Conservation (phyloP, 345 rosid genomes). For the Brassica incana region DNA sequence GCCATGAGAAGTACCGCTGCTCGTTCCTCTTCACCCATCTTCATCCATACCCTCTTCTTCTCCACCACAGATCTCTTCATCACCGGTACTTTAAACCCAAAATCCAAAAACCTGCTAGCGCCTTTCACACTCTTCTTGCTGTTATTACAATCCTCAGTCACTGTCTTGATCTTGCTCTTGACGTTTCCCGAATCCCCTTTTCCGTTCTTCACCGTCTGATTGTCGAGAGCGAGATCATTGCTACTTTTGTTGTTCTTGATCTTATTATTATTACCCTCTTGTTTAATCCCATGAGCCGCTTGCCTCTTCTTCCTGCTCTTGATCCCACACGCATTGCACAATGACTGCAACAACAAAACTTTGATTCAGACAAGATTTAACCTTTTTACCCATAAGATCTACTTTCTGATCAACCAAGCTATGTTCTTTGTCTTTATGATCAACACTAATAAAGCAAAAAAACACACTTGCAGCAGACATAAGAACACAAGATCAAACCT, state of each 20-base stretch:
- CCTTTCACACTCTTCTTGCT: slow-evolving; percentile 28
- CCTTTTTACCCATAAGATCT: no score
- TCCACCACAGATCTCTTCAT: slow-evolving; percentile 56
- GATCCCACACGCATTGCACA: slow-evolving; percentile 95
- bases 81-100: slow-evolving; percentile 79
- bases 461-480: not conserved
- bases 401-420: not conserved
- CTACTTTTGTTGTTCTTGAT: slow-evolving; percentile 37
- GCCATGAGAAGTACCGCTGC: slow-evolving; percentile 93
- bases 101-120: slow-evolving; percentile 49
- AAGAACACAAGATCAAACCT: slow-evolving; percentile 2
- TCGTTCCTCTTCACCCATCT: slow-evolving; percentile 81
- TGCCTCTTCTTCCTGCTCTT: slow-evolving; percentile 71
- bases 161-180: slow-evolving; percentile 68
- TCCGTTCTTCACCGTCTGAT: slow-evolving; percentile 9
- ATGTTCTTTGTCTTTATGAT: not conserved
- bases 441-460: not conserved
- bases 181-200: slow-evolving; percentile 39
- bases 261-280: slow-evolving; percentile 47
- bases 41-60: slow-evolving; percentile 56
- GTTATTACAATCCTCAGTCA: not conserved
- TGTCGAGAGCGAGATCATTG: not conserved
- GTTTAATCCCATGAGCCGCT: slow-evolving; percentile 47
- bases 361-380: slow-evolving; percentile 11
- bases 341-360: slow-evolving; percentile 46